Evolutionary conservation across 768 basidiomycete species (phyloP).

Genomic region (Albatrellus ellisii): DNA sequence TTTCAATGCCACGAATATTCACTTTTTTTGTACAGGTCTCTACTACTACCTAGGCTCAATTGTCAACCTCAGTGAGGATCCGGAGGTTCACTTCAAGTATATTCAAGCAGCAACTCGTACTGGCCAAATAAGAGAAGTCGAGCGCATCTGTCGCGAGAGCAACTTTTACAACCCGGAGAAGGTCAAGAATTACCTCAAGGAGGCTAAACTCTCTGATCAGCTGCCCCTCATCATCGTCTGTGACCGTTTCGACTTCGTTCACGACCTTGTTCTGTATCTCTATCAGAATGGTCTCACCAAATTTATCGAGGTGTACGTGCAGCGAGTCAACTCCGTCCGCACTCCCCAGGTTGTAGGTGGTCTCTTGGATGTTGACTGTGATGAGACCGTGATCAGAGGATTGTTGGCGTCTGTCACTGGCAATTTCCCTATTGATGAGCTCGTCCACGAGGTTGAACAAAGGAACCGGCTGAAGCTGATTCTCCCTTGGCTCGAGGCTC

Average conservation of each 20-base stretch:
- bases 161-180: constrained; percentile 98
- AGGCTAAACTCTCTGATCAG: constrained; percentile 92
- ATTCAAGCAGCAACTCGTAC: constrained; percentile 98
- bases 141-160: constrained; percentile 95
- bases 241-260: constrained; percentile 99
- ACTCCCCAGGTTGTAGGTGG: constrained; percentile 97
- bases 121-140: constrained; percentile 96
- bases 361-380: constrained; percentile 94
- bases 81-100: constrained; percentile 99
- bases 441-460: constrained; percentile 94
- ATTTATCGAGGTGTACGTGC: constrained; percentile 99
- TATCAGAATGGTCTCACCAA: constrained; percentile 95
- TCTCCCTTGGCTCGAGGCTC: constrained; percentile 91
- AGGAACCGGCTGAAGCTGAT: constrained; percentile 94
- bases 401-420: constrained; percentile 91
- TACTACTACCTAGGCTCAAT: constrained; percentile 98
- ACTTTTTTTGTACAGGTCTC: constrained; percentile 65
- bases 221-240: constrained; percentile 99
- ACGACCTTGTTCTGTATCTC: constrained; percentile 95
- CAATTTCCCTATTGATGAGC: constrained; percentile 95
- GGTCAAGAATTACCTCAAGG: constrained; percentile 99
- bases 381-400: constrained; percentile 89
- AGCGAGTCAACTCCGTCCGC: constrained; percentile 92
- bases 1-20: background rate
- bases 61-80: constrained; percentile 92